Percentiles rank a stretch among this genome's conserved stretches.
phyloP scores from a whole-genome alignment of 2,329 filamentous ascomycete species.

The Ceratocystis smalleyi region DNA sequence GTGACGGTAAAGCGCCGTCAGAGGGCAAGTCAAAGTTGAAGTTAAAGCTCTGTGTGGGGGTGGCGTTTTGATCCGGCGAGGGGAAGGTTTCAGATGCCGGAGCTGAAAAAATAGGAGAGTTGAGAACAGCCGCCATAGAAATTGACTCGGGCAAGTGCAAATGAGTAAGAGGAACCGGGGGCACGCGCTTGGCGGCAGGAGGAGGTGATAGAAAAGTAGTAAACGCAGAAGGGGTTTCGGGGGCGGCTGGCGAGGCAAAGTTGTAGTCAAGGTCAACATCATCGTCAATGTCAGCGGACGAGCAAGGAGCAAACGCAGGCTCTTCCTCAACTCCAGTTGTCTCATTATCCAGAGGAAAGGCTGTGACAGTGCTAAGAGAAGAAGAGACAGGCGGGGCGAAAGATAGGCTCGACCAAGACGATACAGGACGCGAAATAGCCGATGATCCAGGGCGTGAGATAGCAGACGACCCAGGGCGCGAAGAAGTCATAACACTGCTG shows the following conservation, averaged over 20 bases:
- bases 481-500: not conserved
- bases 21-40: conserved; percentile 9
- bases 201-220: conserved; percentile 38
- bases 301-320: not conserved
- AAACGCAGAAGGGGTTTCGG: conserved; percentile 29
- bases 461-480: not conserved
- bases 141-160: not conserved
- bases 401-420: conserved; percentile 7
- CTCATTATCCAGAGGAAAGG: not conserved
- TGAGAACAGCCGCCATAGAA: conserved; percentile 6
- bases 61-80: not conserved
- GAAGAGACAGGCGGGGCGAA: conserved; percentile 8
- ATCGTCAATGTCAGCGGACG: conserved; percentile 26
- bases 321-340: not conserved
- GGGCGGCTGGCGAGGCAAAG: conserved; percentile 39
- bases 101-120: conserved; percentile 12
- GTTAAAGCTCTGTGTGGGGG: not conserved
- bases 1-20: not conserved
- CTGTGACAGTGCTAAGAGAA: not conserved
- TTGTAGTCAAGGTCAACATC: conserved; percentile 43
- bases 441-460: not conserved
- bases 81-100: not conserved
- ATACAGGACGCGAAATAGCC: conserved; percentile 4
- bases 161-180: conserved; percentile 19
- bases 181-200: conserved; percentile 30